Percentiles rank a stretch among this genome's conserved stretches.
phyloP scores from a whole-genome alignment of 768 basidiomycete species.

The Lactarius akahatsu region DNA sequence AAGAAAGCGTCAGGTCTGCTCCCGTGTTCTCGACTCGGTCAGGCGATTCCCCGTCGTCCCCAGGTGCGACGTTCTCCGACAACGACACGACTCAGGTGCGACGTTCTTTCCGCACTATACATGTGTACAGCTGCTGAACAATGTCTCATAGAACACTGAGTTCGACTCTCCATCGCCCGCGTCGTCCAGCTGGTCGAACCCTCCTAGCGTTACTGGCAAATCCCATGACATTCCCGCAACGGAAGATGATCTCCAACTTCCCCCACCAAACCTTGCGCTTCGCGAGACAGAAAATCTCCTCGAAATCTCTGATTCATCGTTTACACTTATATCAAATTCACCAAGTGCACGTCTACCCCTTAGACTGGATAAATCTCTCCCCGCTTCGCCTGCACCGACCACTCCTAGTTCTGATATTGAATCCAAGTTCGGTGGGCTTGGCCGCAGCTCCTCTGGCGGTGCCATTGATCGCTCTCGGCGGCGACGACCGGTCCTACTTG shows the following conservation, averaged over 20 bases:
- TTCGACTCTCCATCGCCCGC: not conserved
- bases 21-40: conserved; percentile 34
- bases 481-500: conserved; percentile 22
- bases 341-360: conserved; percentile 25
- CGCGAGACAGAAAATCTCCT: not conserved
- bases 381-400: conserved; percentile 21
- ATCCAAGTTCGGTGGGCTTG: conserved; percentile 3
- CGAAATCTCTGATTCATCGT: not conserved
- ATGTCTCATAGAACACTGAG: not conserved
- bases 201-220: not conserved
- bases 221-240: not conserved
- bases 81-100: conserved; percentile 11
- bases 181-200: not conserved
- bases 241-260: not conserved
- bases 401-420: conserved; percentile 11
- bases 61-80: conserved; percentile 5
- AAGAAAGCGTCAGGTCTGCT: conserved; percentile 42
- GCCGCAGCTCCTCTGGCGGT: conserved; percentile 20
- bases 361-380: conserved; percentile 26
- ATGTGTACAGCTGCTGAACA: not conserved
- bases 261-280: not conserved
- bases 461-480: conserved; percentile 14
- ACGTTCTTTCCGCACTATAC: not conserved
- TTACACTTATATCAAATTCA: not conserved
- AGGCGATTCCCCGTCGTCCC: conserved; percentile 14